A percentile compares a stretch with the other conserved stretches of the same genome.
phyloP scores from a whole-genome alignment of 768 basidiomycete genomes.

The Lactarius evosmus region DNA sequence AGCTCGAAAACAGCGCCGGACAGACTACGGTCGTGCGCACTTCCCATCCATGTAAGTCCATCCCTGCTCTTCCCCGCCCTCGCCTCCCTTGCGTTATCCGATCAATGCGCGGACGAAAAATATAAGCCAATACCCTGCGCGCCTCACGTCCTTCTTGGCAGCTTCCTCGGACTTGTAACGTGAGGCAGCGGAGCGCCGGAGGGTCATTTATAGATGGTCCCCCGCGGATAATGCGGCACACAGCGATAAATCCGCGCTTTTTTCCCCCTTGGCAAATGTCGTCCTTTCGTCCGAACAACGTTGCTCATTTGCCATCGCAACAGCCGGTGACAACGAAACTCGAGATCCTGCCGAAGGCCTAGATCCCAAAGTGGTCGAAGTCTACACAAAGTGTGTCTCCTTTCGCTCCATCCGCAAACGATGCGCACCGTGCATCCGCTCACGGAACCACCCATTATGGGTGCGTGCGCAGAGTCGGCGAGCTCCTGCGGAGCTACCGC shows the following conservation, averaged over 20 bases:
- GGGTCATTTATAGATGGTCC: neutral
- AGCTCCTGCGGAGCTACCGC: slow-evolving; percentile 82
- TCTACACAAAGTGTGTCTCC: slow-evolving; percentile 80
- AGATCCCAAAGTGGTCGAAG: slow-evolving; percentile 88
- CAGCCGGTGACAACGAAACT: slow-evolving; percentile 45
- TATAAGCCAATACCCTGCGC: too few relatives aligned
- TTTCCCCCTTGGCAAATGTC: neutral
- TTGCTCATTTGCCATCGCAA: slow-evolving; percentile 37
- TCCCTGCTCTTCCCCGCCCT: neutral
- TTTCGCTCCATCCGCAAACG: neutral
- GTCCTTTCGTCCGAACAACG: neutral
- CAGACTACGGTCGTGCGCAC: slow-evolving; percentile 57
- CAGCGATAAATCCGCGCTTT: neutral
- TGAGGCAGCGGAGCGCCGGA: neutral
- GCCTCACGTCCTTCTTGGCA: neutral
- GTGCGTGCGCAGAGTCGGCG: slow-evolving; percentile 60
- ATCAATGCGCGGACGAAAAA: neutral
- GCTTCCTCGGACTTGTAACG: neutral
- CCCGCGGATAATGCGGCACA: neutral
- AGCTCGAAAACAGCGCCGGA: slow-evolving; percentile 64
- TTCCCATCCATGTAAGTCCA: slow-evolving; percentile 49
- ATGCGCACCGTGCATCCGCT: too few relatives aligned
- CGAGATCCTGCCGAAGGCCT: slow-evolving; percentile 82
- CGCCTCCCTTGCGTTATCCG: neutral
- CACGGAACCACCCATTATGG: neutral